Evolutionary conservation across 805 yeast genomes (phyloP), one percentile per base, ranked within the genome.

Genomic region (Kazachstania kunashirensis): DNA sequence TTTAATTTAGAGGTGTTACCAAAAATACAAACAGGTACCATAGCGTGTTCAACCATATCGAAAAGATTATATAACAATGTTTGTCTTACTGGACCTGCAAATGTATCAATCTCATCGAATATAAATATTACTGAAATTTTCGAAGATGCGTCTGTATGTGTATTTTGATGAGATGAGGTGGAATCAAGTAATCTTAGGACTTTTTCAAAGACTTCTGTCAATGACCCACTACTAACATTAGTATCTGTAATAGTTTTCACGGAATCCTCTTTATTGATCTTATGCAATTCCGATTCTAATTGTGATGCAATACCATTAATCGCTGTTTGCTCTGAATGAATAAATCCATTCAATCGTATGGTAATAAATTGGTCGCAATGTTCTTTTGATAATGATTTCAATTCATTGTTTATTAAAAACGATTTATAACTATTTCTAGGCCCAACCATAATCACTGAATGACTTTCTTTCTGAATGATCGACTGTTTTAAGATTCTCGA

Each of bases 231-330:
- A 46, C 75, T 73, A 41, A 76, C 66, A 16, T 53, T 43, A n/a
- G 54, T 57, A 18, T 44, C 39, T 28, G 37, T 31, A 42, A 42
- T 15, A 15, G 29, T 28, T 6, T 14, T 53, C 49, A 36, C 29
- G 10, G 30, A 6, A 6, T 30, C 16, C 9, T 7, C 14, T 10
- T 19, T n/a, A 10, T 59, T 62, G 14, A 61, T 47, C 35, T 53
- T 49, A 26, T 57, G 47, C 35, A 68, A 52, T 36, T 62, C 65
- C 13, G 51, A 52, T 52, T 84, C 95, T 28, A 89, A 60, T 56
- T 88, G 96, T 30, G 79, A 66, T 0, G 95, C 95, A 39, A 92
- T 81, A 45, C 84, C 88, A 35, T 88, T 70, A 11, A 92, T 71
- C 0, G 97, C 97, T 34, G 71, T 62, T 32, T 68, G 71, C 51